Evolutionary conservation across 345 rosid genomes (phyloP).

Genomic region (Microcos paniculata): DNA sequence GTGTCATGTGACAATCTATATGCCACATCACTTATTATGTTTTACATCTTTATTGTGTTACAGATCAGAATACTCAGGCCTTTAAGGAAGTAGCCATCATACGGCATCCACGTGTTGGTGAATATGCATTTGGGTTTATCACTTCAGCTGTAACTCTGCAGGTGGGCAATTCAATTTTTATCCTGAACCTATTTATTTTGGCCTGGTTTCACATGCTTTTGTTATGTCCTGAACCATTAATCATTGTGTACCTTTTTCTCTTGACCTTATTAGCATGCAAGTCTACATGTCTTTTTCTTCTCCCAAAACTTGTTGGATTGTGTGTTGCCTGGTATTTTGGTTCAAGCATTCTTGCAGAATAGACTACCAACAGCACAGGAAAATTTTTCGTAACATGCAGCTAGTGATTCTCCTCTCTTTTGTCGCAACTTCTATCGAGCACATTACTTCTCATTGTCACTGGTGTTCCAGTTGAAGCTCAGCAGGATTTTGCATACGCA

Average conservation of each 20-base stretch:
- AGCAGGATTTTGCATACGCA: not conserved
- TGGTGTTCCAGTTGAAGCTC: not conserved
- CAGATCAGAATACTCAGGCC: slow-evolving; percentile 95
- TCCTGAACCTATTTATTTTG: not conserved
- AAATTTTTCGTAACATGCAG: not conserved
- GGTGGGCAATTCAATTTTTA: slow-evolving; percentile 41
- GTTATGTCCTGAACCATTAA: not conserved
- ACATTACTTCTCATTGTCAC: not conserved
- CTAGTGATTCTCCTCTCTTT: not conserved
- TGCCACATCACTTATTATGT: slow-evolving; percentile 9
- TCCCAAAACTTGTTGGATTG: not conserved
- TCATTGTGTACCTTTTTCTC: not conserved
- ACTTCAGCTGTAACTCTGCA: slow-evolving; percentile 86
- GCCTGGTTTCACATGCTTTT: not conserved
- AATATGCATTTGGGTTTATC: slow-evolving; percentile 97
- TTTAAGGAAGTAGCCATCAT: slow-evolving; percentile 98
- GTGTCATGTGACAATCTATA: not conserved
- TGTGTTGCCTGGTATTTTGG: not conserved
- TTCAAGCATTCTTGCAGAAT: not conserved
- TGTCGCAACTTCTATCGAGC: not conserved
- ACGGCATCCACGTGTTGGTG: slow-evolving; percentile 97
- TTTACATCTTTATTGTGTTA: slow-evolving; percentile 18
- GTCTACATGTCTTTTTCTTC: not conserved
- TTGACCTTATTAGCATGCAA: not conserved
- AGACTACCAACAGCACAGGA: not conserved